Conservation (phyloP, 371 early-diverging fungal genomes). For the Fennellomyces sp. region DNA sequence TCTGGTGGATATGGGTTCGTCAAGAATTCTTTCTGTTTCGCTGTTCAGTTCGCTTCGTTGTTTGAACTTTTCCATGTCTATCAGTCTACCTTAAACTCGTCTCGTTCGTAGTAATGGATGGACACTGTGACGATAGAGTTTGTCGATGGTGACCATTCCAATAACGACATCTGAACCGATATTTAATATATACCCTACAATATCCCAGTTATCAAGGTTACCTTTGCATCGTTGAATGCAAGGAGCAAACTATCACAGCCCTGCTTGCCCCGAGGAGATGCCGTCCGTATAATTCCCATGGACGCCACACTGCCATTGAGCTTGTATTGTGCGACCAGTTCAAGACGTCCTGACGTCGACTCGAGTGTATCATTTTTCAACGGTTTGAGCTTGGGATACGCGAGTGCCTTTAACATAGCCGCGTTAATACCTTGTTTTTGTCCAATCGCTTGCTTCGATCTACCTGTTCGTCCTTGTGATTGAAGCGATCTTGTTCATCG, state of each 20-base stretch:
- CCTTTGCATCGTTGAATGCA: conserved; percentile 93
- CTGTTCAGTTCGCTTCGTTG: not conserved
- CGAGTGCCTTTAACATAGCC: conserved; percentile 27
- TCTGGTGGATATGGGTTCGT: conserved; percentile 68
- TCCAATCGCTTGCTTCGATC: not conserved
- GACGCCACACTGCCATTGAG: conserved; percentile 84
- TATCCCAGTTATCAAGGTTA: conserved; percentile 33
- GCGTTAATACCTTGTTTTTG: not conserved
- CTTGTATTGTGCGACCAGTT: conserved; percentile 73
- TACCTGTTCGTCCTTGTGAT: conserved; percentile 33
- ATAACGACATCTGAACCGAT: conserved; percentile 84
- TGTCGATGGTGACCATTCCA: conserved; percentile 82
- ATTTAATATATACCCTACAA: not conserved
- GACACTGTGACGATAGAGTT: conserved; percentile 89
- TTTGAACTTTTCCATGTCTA: not conserved
- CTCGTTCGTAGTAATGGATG: conserved; percentile 95
- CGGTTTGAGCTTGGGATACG: conserved; percentile 48
- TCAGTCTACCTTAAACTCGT: conserved; percentile 77
- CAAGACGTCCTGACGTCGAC: conserved; percentile 70
- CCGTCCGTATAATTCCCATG: conserved; percentile 75
- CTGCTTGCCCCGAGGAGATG: conserved; percentile 63
- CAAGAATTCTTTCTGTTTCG: conserved; percentile 59
- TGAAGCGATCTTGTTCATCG: conserved; percentile 21
- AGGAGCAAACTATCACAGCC: conserved; percentile 85
- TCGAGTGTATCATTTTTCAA: conserved; percentile 25